These are phyloP conservation scores for Neurospora sp. DNA, from an alignment of 2,329 filamentous ascomycete genomes.

Conservation along the genomic window DNA sequence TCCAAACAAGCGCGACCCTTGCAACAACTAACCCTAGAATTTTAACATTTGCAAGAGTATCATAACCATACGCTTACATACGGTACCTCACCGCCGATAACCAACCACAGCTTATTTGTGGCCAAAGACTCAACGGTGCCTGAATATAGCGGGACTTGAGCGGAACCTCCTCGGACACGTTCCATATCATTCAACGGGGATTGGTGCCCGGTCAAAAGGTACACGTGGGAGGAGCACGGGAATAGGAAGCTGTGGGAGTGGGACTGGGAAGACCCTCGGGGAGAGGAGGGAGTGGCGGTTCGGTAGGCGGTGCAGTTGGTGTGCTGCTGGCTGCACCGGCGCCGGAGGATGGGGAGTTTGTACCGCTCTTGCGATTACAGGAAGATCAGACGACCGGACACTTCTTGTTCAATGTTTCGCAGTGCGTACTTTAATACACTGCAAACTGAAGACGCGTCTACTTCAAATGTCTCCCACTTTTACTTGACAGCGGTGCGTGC, in stretches of 20 bases:
- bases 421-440: neutral
- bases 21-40: neutral
- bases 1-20: neutral
- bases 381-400: neutral
- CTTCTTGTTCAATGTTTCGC: neutral
- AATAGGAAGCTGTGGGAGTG: neutral
- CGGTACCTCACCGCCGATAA: neutral
- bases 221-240: neutral
- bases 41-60: neutral
- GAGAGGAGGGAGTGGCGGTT: slow-evolving; percentile 40
- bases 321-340: slow-evolving; percentile 12
- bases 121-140: neutral
- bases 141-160: neutral
- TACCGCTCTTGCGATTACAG: neutral
- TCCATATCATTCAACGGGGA: neutral
- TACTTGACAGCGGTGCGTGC: neutral
- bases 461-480: neutral
- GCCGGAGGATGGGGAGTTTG: neutral
- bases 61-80: neutral
- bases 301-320: slow-evolving; percentile 26
- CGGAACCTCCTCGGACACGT: neutral
- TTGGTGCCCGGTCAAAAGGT: neutral
- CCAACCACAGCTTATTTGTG: neutral
- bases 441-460: neutral
- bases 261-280: slow-evolving; percentile 27